Conservation (phyloP, 768 basidiomycete genomes). For the Coprinopsis strossmayeri region DNA sequence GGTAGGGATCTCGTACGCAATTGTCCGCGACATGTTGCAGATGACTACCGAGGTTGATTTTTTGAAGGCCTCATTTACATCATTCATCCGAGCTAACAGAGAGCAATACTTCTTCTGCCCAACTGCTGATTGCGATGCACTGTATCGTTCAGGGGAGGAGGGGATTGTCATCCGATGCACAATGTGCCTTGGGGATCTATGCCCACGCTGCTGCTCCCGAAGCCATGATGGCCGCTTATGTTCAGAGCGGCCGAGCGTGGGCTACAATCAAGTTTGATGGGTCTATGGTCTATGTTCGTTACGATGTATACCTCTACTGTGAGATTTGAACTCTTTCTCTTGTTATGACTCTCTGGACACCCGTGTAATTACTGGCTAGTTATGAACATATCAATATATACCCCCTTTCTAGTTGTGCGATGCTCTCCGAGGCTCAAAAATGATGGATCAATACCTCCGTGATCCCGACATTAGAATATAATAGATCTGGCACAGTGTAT, state of each 20-base stretch:
- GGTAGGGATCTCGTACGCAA: conserved; percentile 28
- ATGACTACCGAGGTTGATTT: conserved; percentile 31
- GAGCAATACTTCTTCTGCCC: conserved; percentile 50
- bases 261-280: neutral
- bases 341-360: neutral
- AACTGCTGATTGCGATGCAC: conserved; percentile 39
- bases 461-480: too few species aligned
- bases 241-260: conserved; percentile 2
- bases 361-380: too few species aligned
- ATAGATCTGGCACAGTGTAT: too few species aligned
- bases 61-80: conserved; percentile 34
- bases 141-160: conserved; percentile 29
- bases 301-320: neutral
- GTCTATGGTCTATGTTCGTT: neutral
- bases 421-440: too few species aligned
- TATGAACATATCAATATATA: too few species aligned
- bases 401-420: too few species aligned
- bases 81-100: conserved; percentile 32
- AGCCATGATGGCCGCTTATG: conserved; percentile 23
- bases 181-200: conserved; percentile 20
- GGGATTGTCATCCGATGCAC: conserved; percentile 22
- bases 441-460: too few species aligned
- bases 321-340: neutral
- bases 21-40: conserved; percentile 33
- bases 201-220: conserved; percentile 21